These are phyloP conservation scores for Epithemia pelagica DNA, from an alignment of 108 stramenopile species.

Conservation along the genomic window DNA sequence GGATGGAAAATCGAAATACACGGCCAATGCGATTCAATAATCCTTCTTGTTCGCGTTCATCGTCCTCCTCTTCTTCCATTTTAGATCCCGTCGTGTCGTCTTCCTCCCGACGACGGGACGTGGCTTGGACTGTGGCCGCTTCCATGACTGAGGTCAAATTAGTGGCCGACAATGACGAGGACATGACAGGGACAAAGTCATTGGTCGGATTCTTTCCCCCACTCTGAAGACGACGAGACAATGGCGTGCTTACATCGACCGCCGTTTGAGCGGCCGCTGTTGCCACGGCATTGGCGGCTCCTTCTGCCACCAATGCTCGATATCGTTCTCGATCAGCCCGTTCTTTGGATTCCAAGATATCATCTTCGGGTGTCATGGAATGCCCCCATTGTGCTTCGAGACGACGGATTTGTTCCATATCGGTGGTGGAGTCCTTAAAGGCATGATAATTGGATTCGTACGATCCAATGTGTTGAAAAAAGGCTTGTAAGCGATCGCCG, in stretches of 20 bases:
- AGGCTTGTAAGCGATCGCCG: conserved; percentile 58
- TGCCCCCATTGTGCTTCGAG: conserved; percentile 44
- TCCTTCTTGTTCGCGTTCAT: conserved; percentile 33
- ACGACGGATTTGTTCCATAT: conserved; percentile 42
- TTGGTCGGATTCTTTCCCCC: background rate
- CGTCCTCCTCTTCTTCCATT: background rate
- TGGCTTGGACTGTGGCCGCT: too few species aligned
- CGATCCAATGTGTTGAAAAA: conserved; percentile 56
- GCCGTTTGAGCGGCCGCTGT: background rate
- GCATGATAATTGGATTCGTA: conserved; percentile 73
- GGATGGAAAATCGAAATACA: conserved; percentile 33
- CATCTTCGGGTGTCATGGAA: conserved; percentile 53
- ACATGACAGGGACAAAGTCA: conserved; percentile 36
- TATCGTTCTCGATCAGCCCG: conserved; percentile 48
- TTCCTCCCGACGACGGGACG: background rate
- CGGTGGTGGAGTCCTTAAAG: conserved; percentile 44
- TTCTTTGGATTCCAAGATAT: conserved; percentile 59
- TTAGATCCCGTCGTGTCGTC: conserved; percentile 12
- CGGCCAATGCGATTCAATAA: conserved; percentile 35
- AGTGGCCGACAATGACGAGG: conserved; percentile 14
- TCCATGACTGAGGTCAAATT: background rate
- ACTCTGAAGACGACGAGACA: background rate
- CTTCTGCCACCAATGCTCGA: conserved; percentile 45
- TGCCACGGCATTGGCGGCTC: background rate
- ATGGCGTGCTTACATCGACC: background rate